Evolutionary conservation across 208 protist genomes (phyloP), one percentile per base, ranked within the genome.

Genomic region (Jaenimonas drosophilae): DNA sequence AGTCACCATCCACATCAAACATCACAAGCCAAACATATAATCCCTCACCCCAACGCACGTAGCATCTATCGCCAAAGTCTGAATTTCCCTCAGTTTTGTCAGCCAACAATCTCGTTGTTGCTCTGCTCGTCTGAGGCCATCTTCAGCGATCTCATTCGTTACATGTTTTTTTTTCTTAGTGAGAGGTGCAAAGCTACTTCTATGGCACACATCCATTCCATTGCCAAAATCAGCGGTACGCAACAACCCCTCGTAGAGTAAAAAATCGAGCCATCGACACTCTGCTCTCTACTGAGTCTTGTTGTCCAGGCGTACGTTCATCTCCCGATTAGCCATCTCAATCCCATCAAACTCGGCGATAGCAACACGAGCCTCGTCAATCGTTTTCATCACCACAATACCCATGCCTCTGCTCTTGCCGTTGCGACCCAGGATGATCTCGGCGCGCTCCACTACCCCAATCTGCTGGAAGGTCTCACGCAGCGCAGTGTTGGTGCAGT

Each of bases 281-380:
- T 42, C 14, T 48, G 4, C 6, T 17, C 34, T 58, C 33, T 43
- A 60, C 37, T 55, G 41, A 2, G 61, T 33, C 46, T 86, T 80
- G 47, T 76, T 83, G 53, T 86, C 81, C 5, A 86, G 54, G 21
- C 75, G 73, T 24, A 90, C 81, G 55, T 78, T 79, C 81, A 90
- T 90, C 4, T 76, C 67, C 31, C 81, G 54, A 57, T 66, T 74
- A 7, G 76, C 76, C 81, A 90, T 90, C 56, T 82, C 75, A 54
- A 90, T 83, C 26, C 76, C 76, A 34, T 90, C 81, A 59, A 90
- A 90, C 63, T 90, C 81, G 6, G 51, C 64, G 66, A 90, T 84
- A 2, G 81, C 81, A 31, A 78, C 34, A 39, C 54, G 63, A 2
- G 81, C 64, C 56, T 90, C 75, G 4, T 77, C 62, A 38, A 70